phyloP scores from a whole-genome alignment of 305 asterid genomes.

The Fraxinus greggii region DNA sequence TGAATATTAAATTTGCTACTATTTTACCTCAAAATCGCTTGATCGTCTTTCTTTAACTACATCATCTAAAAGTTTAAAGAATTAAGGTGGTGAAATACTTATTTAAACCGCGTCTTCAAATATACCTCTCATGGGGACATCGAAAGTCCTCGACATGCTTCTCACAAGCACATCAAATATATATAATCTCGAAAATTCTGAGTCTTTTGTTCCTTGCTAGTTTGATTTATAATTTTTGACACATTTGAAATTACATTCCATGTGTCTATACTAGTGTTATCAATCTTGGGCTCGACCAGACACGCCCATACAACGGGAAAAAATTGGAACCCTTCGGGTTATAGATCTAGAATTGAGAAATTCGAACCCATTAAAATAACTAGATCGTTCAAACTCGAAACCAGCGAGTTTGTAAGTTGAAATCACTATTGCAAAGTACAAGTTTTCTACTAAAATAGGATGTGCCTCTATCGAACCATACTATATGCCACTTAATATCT shows the following conservation, averaged over 20 bases:
- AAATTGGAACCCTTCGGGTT: neutral
- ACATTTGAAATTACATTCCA: neutral
- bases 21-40: neutral
- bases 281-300: neutral
- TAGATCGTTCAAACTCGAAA: neutral
- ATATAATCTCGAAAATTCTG: neutral
- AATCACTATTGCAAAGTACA: neutral
- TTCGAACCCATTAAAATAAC: neutral
- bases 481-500: neutral
- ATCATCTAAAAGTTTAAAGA: neutral
- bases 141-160: neutral
- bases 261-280: neutral
- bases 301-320: neutral
- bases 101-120: neutral
- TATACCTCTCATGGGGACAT: neutral
- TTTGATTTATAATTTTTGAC: no score
- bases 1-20: neutral
- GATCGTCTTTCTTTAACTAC: neutral
- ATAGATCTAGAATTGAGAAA: neutral
- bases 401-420: neutral
- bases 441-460: neutral
- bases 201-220: neutral
- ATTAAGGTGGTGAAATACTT: neutral
- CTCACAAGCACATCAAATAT: neutral
- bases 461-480: neutral